Evolutionary conservation across 2,329 filamentous ascomycete genomes (phyloP), one percentile per base, ranked within the genome.

Genomic region (Orbilia brochopaga): DNA sequence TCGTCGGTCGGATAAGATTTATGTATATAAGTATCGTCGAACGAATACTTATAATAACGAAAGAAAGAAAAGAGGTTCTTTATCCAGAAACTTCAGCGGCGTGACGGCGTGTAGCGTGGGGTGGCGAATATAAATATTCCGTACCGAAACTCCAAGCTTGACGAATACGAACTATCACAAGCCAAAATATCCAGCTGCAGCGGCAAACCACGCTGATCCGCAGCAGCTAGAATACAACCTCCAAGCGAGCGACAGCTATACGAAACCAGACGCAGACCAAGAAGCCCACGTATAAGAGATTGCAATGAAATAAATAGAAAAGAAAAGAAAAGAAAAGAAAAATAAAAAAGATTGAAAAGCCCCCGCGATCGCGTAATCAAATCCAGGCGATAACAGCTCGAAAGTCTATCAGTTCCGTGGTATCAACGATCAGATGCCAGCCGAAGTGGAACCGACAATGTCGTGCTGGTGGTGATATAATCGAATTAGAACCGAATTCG

Each of bases 341-440:
- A 50, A 8, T n/a, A 15, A 48, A 30, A 50, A 50, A 4, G 3
- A 32, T 27, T 21, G 17, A 37, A 13, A 6, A 37, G 13, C 6
- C 6, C 7, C 7, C 6, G 13, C 6, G 7, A 37, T 7, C 32
- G 6, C 32, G 32, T n/a, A n/a, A n/a, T n/a, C n/a, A 37, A 13
- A 37, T 37, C 56, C 24, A 37, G 46, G 46, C 44, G 10, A 40
- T 27, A 2, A 10, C 19, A n/a, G n/a, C n/a, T n/a, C 17, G 3
- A 55, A 23, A 32, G 37, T 52, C 27, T 59, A n/a, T n/a, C n/a
- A n/a, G n/a, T 50, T 60, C 56, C 56, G 56, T 60, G 56, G 56
- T 60, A 60, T 4, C 15, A 30, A 46, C 30, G 21, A 21, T 37
- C 32, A 7, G 32, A 6, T 13, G 6, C 32, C 7, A 37, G 32